Evolutionary conservation across 2,329 filamentous ascomycete genomes (phyloP), one percentile per base, ranked within the genome.

Genomic region (Cyphellophora europaea): DNA sequence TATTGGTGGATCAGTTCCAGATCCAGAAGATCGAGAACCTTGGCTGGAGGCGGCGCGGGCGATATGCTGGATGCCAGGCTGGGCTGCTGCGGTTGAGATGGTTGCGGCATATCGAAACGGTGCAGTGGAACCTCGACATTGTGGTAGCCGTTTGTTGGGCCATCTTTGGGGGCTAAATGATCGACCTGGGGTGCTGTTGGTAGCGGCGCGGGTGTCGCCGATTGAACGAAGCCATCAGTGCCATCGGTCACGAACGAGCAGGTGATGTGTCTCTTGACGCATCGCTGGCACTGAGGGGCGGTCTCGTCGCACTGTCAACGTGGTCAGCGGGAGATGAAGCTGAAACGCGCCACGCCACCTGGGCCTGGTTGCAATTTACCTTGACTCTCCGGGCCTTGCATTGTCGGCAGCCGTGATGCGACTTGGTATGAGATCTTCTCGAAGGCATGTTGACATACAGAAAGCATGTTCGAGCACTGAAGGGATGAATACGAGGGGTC

Each of bases 1-100:
- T 64, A 66, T 31, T 61, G 49, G 38, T 69, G 60, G 28, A 61
- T 53, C 14, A 68, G 44, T 36, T 67, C 65, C 6, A 67, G 48
- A 19, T 60, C 62, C n/a, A 57, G 46, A n/a, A 59, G 35, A 31
- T 53, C 41, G 30, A 49, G 45, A 5, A 30, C 31, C 23, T 41
- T 43, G 37, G 16, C 34, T 19, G 15, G 32, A 18, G 11, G 27
- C 10, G 14, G 18, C 3, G 16, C 21, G n/a, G 21, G 21, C 8
- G 21, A 25, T 8, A 25, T 25, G 21, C 21, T 12, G 5, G 38
- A 30, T 36, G 14, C 14, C 12, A 19, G 32, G 19, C 19, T 13
- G 4, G 5, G 12, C 4, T 31, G 21, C 6, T n/a, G 14, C 5
- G 21, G 25, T 10, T 11, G 14, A 16, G 28, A 5, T 4, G 13